phyloP scores from a whole-genome alignment of 495 filamentous ascomycete species.

The Pyronema omphalodes region DNA sequence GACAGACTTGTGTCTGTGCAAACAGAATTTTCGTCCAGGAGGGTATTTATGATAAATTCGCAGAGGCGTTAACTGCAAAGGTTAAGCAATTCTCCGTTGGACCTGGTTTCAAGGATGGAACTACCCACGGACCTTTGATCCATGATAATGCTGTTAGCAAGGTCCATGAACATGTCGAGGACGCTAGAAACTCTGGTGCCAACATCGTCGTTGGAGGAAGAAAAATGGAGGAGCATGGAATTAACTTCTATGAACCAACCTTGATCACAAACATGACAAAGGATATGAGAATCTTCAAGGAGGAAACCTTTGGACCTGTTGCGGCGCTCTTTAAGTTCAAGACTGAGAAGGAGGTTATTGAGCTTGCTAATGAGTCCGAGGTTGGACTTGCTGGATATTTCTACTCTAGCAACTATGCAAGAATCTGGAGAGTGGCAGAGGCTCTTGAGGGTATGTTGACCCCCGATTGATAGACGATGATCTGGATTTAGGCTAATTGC shows the following conservation, averaged over 20 bases:
- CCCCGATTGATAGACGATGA: not conserved
- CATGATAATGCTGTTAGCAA: conserved; percentile 57
- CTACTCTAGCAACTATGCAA: conserved; percentile 53
- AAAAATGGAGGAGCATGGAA: conserved; percentile 41
- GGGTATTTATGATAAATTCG: conserved; percentile 62
- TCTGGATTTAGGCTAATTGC: not conserved
- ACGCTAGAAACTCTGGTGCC: conserved; percentile 58
- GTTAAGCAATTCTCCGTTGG: conserved; percentile 63
- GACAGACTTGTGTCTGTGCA: conserved; percentile 82
- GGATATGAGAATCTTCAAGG: conserved; percentile 55
- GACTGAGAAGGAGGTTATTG: conserved; percentile 66
- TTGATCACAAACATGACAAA: conserved; percentile 63
- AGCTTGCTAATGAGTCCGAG: conserved; percentile 53
- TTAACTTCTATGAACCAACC: conserved; percentile 69
- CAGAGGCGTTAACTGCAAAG: conserved; percentile 48
- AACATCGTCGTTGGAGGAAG: conserved; percentile 54
- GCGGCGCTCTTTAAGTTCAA: conserved; percentile 69
- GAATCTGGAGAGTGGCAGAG: conserved; percentile 62
- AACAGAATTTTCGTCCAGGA: conserved; percentile 72
- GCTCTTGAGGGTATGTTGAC: conserved; percentile 39
- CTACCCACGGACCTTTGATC: conserved; percentile 71
- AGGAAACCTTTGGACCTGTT: conserved; percentile 82
- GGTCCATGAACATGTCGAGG: conserved; percentile 57
- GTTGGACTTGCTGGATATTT: conserved; percentile 81
- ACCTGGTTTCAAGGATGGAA: conserved; percentile 47